These are phyloP conservation scores for Leishmania amazonensis DNA, from an alignment of 208 protist species.

Conservation along the genomic window DNA sequence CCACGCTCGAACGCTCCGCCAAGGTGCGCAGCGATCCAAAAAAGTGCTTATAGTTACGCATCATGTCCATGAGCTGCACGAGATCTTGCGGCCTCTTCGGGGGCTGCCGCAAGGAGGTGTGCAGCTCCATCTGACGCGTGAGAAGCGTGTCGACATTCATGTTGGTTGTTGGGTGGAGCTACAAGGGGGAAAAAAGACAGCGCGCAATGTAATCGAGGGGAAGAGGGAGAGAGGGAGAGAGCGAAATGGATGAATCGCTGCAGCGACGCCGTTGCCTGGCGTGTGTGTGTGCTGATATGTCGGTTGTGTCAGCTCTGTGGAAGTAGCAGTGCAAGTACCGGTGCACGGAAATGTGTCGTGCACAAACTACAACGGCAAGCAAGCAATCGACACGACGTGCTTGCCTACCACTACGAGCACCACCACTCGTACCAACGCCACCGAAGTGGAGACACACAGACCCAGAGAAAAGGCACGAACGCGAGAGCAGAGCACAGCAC, in stretches of 20 bases:
- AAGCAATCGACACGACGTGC: not conserved
- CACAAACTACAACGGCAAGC: too few relatives aligned
- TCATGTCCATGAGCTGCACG: constrained; percentile 52
- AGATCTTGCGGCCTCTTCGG: constrained; percentile 68
- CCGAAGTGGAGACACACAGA: not conserved
- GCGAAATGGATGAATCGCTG: not conserved
- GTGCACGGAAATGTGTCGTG: not conserved
- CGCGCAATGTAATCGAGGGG: not conserved
- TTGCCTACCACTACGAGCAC: too few relatives aligned
- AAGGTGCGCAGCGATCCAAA: constrained; percentile 54
- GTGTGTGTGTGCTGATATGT: not conserved
- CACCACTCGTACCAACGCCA: not conserved
- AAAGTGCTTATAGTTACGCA: constrained; percentile 68
- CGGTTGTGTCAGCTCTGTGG: not conserved
- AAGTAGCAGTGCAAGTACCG: not conserved
- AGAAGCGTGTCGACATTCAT: constrained; percentile 79
- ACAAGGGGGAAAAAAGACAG: not conserved
- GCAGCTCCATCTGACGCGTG: constrained; percentile 89
- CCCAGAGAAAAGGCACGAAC: not conserved
- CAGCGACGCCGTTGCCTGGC: too few relatives aligned
- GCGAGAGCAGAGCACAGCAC: not conserved
- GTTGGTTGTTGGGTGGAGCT: not conserved
- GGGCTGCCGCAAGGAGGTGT: constrained; percentile 74
- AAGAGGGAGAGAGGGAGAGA: not conserved
- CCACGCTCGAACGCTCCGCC: constrained; percentile 41